A percentile compares a stretch with the other conserved stretches of the same genome.
Conservation (phyloP, 2,329 filamentous ascomycete genomes). For the Kalaharituber pfeilii region DNA sequence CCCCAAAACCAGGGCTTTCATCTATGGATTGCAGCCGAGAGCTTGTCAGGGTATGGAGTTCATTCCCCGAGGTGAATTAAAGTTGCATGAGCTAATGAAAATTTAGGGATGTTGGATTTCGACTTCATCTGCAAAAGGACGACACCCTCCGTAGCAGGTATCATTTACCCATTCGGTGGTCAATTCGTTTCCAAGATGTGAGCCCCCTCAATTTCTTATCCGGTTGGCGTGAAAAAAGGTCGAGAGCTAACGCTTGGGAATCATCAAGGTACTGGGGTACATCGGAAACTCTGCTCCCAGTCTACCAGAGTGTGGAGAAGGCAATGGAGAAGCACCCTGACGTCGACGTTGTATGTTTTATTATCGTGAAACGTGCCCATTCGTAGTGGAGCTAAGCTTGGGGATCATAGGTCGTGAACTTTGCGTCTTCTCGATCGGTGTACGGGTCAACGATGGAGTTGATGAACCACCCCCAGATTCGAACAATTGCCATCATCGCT, state of each 20-base stretch:
- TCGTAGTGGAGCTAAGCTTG: neutral
- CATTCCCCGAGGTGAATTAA: too few species aligned
- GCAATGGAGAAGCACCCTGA: slow-evolving; percentile 92
- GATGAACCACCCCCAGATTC: slow-evolving; percentile 92
- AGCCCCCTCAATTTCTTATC: slow-evolving; percentile 21
- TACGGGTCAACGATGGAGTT: slow-evolving; percentile 98
- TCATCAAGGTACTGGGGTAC: slow-evolving; percentile 77
- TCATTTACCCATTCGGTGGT: slow-evolving; percentile 99
- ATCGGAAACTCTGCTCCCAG: slow-evolving; percentile 92
- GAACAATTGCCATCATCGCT: slow-evolving; percentile 97
- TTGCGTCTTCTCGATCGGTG: slow-evolving; percentile 94
- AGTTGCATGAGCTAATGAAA: neutral
- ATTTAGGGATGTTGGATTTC: slow-evolving; percentile 56
- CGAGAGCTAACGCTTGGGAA: slow-evolving; percentile 9
- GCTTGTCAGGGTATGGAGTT: slow-evolving; percentile 75
- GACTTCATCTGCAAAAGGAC: slow-evolving; percentile 99
- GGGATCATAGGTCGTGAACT: slow-evolving; percentile 61
- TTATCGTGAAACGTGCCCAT: neutral
- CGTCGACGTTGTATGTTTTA: slow-evolving; percentile 49
- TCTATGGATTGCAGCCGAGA: slow-evolving; percentile 96
- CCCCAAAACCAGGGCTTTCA: slow-evolving; percentile 98
- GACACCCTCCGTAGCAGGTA: slow-evolving; percentile 90
- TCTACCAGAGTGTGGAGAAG: slow-evolving; percentile 89
- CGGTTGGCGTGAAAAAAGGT: neutral
- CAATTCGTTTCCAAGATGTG: slow-evolving; percentile 99